Base-by-base conservation (phyloP, 2,329 filamentous ascomycete species). In the Botrytis pseudocinerea region DNA sequence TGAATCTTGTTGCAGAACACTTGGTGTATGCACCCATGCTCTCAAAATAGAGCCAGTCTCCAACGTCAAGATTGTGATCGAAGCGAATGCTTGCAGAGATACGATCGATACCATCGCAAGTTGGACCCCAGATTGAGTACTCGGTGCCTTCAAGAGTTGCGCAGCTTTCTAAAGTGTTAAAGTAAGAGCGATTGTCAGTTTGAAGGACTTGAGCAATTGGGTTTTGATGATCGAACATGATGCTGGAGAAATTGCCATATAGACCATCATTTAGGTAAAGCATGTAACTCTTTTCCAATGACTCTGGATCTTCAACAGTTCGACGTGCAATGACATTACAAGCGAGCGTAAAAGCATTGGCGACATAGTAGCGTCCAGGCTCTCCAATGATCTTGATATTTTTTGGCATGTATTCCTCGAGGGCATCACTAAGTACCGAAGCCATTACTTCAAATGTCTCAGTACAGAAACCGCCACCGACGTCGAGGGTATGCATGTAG, bases 11-110 rank as follows among this genome's bases (percentile, higher is more conserved):
- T 76, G 96, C 95, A 74, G 94, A 98, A 87, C 95, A 98, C 87
- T 95, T 97, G 78, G 96, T 98, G 84, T 99, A 99, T 38, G 96
- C 95, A 72, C 96, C 96, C 96, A 99, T 99, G 75, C 97, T 90
- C 85, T 98, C 94, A 83, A 99, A 99, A 85, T 97, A 99, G 71
- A 99, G 87, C 96, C 96, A 99, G 83, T 99, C 96, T 70, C 96
- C 96, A 12, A 97, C 93, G 80, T 98, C 91, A 61, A 99, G 85
- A 65, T 92, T 88, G 70, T 92, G 90, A 48, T 90, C 85, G 79
- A 98, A 93, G 75, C 87, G 89, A 82, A 93, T 93, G 81, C 91
- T 93, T 82, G 93, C 90, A 68, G 92, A 90, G 83, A 99, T 97
- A 82, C 94, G 93, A 83, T 99, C 96, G 80, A 99, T 98, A 74